Base-by-base conservation (phyloP, 2,329 filamentous ascomycete species). In the Magnaporthales sp. region DNA sequence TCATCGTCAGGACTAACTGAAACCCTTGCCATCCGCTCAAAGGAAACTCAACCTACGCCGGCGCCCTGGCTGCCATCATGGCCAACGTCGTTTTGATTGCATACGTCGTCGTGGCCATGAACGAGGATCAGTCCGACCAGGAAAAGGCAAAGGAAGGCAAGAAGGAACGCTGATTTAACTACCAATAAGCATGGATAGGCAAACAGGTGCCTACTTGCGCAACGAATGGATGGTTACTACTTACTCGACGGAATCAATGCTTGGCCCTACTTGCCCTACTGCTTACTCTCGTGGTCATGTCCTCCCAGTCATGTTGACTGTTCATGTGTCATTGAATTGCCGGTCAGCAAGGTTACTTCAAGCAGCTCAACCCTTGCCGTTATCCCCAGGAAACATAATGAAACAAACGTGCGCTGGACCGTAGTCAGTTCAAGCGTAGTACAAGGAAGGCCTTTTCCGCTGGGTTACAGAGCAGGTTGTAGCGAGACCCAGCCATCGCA, bases 31-130 rank as follows among this genome's bases (percentile, higher is more conserved):
- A 65, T 64, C 29, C 15, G 61, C 32, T 13, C 11, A 63, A 22
- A 96, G 94, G 93, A 71, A 97, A 97, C 77, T 86, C 92, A 15
- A 96, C 93, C 1, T 94, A 88, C 72, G 92, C 93, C 3, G 95
- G 93, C 15, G 93, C 87, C 0, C 81, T 91, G 38, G 95, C 95
- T 1, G 95, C 95, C 24, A 79, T 98, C 64, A 88, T 96, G 76
- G 95, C 95, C 13, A 99, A 99, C 72, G 85, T 96, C 1, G 92
- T 99, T 3, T 81, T 99, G 64, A 85, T 98, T 67, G 88, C 85
- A n/a, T 99, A 98, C 77, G 87, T 98, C 60, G 80, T 97, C 67
- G 92, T 97, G 24, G 95, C 95, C 4, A 93, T 97, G 85, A 88
- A 85, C 68, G 95, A 99, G 76, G 95, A 98, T 74, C 80, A 85